Evolutionary conservation across 78 protist genomes (phyloP), one percentile per base, ranked within the genome.

Genomic region (Anaeramoeba flamelloides): DNA sequence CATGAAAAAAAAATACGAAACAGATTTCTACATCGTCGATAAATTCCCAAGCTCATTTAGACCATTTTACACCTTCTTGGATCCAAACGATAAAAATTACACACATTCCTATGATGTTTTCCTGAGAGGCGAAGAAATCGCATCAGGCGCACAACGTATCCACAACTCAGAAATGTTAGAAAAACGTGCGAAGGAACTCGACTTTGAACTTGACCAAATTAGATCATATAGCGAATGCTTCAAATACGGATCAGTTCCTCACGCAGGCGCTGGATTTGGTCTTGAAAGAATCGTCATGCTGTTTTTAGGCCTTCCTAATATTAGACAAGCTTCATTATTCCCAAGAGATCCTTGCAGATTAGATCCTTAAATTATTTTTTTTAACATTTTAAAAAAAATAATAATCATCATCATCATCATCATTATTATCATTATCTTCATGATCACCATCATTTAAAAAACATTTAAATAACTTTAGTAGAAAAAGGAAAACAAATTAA

Each of bases 21-120:
- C 93, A 26, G 99, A 96, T 77, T 90, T 95, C 88, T 98, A 79
- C 92, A 85, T 93, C 77, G 75, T 96, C 39, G 99, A 95, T 86
- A 76, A 87, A 82, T 95, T 87, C 90, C 84, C 84, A 34, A 2
- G 40, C n/a, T 39, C 36, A n/a, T 2, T 1, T 22, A 93, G 99
- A 22, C 99, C 99, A 74, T 98, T 97, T 93, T 98, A 97, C 94
- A 97, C 99, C 4, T 94, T 95, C 99, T 95, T 96, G 31, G 88
- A 87, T 78, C 91, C 96, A 33, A 53, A 53, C 17, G 17, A 26
- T 53, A 26, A 65, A 36, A 1, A 22, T 17, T 90, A 80, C 89
- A 65, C 96, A 79, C 94, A 96, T 84, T 91, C 99, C 39, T 98
- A 94, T 90, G 99, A 97, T 85, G 37, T 94, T 79, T 94, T 94